Base-by-base conservation (phyloP, 495 filamentous ascomycete genomes). In the Chlorociboria aeruginascens region DNA sequence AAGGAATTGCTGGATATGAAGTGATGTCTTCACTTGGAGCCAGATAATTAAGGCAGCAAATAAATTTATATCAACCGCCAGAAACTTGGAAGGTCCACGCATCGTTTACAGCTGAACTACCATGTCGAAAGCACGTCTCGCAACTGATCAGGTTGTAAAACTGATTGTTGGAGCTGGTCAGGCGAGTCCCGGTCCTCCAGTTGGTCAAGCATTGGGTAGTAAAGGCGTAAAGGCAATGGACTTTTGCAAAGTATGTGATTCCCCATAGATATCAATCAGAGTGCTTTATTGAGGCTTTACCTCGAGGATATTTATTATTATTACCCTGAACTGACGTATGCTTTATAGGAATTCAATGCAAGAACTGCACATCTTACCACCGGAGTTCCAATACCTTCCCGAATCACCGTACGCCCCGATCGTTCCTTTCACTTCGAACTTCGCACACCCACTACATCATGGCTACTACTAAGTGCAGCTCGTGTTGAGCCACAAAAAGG, bases 191-290 rank as follows among this genome's bases (percentile, higher is more conserved):
- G 89, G 87, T 69, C 93, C 92, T n/a, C 92, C 92, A 3, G 88
- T 99, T 59, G 93, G 93, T 69, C 93, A 93, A 29, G 93, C 92
- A 38, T 74, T 99, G 53, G 92, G 92, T 64, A 89, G 84, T 65
- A 97, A 95, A 73, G 92, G 92, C 71, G 85, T 99, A 35, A 99
- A 99, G 73, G 89, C 84, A 50, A 99, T 99, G 84, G 93, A 99
- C 67, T 97, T 97, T 64, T 97, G 92, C 77, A 98, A 98, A 77
- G 92, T 96, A 60, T 55, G 28, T 38, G 1, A 10, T 32, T 32
- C 11, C 46, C 20, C 29, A 16, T 0, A 30, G 20, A 25, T 25
- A 25, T 25, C 2, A 25, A 25, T 25, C 4, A 25, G 20, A 25
- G 4, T 25, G 20, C 20, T 25, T 2, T 25, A 25, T 25, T 25